These are phyloP conservation scores for Oxytropis ochrocephala DNA, from an alignment of 306 rosid species.

Conservation along the genomic window DNA sequence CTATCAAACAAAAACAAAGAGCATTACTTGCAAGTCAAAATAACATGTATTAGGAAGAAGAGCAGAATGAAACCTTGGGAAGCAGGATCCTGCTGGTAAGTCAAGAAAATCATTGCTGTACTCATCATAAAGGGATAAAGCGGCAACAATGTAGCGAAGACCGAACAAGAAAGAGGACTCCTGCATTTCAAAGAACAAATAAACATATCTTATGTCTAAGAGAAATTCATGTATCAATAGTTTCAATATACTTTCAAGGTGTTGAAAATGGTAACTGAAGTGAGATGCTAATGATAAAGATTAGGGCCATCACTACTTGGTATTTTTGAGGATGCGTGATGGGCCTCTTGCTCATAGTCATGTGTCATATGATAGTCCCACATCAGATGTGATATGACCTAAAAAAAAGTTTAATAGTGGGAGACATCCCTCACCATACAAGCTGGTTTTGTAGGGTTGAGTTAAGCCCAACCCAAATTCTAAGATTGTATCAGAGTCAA, in stretches of 20 bases:
- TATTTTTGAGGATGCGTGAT: neutral
- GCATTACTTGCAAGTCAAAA: neutral
- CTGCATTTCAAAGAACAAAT: constrained; percentile 40
- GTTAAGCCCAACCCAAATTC: no score
- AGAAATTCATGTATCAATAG: neutral
- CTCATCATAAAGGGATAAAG: constrained; percentile 77
- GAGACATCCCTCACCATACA: no score
- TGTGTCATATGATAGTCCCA: neutral
- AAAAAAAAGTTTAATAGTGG: no score
- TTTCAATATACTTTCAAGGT: neutral
- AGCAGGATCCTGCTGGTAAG: constrained; percentile 80
- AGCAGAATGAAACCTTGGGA: constrained; percentile 68
- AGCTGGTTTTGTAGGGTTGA: no score
- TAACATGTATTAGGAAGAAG: neutral
- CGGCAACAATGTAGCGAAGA: constrained; percentile 58
- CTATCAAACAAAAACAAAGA: constrained; percentile 23
- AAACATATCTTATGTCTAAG: neutral
- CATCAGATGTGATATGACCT: no score
- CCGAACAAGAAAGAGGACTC: constrained; percentile 74
- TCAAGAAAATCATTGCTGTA: constrained; percentile 83
- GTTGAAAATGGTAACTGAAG: neutral
- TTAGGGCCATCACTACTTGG: neutral
- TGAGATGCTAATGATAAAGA: neutral
- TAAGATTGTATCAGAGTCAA: no score
- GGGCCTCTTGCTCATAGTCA: neutral